Evolutionary conservation across 257 asterid genomes (phyloP).

Genomic region (Nicotiana tabacum): DNA sequence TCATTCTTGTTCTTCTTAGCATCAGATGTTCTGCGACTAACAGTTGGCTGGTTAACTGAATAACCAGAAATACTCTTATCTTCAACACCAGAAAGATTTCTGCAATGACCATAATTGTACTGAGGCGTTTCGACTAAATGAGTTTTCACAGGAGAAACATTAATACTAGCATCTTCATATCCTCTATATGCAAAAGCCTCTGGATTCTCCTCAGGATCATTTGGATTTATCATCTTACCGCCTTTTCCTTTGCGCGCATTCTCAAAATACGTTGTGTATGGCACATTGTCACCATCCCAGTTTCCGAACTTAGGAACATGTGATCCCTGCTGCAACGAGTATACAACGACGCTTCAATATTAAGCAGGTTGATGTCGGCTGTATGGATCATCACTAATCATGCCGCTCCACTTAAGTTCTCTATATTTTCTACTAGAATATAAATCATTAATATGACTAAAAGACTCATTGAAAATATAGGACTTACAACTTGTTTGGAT

Average conservation of each 20-base stretch:
- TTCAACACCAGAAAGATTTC: constrained; percentile 13
- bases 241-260: constrained; percentile 51
- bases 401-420: too few species aligned
- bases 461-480: too few species aligned
- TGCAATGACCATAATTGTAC: constrained; percentile 7
- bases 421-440: too few species aligned
- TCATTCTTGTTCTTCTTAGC: constrained; percentile 18
- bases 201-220: constrained; percentile 75
- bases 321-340: constrained; percentile 17
- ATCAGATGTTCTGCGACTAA: constrained; percentile 22
- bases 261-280: constrained; percentile 71
- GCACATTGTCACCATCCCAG: constrained; percentile 69
- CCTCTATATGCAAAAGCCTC: constrained; percentile 39
- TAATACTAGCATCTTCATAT: constrained; percentile 4
- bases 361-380: not conserved
- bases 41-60: constrained; percentile 19
- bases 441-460: too few species aligned
- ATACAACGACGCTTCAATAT: not conserved
- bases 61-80: constrained; percentile 16
- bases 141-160: not conserved
- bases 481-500: too few species aligned
- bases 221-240: constrained; percentile 56
- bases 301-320: constrained; percentile 75
- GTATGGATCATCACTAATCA: not conserved
- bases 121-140: not conserved